A percentile compares a stretch with the other conserved stretches of the same genome.
phyloP scores from a whole-genome alignment of 148 eudicot genomes.

The Rhododendron kiyosumense region DNA sequence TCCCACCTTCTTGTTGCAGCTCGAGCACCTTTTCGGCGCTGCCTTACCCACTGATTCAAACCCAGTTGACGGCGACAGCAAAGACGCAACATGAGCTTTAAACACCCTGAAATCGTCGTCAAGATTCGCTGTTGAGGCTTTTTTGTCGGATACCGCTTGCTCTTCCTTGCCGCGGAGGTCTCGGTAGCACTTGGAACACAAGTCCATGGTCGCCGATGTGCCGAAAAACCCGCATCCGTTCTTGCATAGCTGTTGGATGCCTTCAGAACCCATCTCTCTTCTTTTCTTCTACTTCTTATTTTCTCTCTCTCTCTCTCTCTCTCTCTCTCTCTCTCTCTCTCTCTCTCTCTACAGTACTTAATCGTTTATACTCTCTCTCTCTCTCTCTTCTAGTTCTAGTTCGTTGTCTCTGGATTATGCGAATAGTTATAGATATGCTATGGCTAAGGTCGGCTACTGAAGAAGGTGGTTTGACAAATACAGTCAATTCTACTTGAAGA shows the following conservation, averaged over 20 bases:
- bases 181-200: slow-evolving; percentile 61
- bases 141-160: slow-evolving; percentile 32
- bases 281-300: too few species aligned
- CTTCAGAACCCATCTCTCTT: slow-evolving; percentile 33
- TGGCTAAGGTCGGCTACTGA: too few species aligned
- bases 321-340: background rate
- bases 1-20: slow-evolving; percentile 64
- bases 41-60: background rate
- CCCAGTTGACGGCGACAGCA: background rate
- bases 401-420: too few species aligned
- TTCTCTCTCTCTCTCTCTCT: background rate
- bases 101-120: background rate
- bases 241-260: slow-evolving; percentile 41
- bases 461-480: background rate
- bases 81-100: background rate
- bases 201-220: slow-evolving; percentile 40
- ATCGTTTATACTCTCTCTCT: background rate
- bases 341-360: background rate
- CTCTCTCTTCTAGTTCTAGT: background rate
- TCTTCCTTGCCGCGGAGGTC: slow-evolving; percentile 33
- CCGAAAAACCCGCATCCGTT: slow-evolving; percentile 74
- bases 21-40: slow-evolving; percentile 33
- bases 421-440: background rate
- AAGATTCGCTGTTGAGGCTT: slow-evolving; percentile 30
- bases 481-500: background rate